These are phyloP conservation scores for Heliamphora pulchella DNA, from an alignment of 179 eudicot genomes.

Conservation along the genomic window DNA sequence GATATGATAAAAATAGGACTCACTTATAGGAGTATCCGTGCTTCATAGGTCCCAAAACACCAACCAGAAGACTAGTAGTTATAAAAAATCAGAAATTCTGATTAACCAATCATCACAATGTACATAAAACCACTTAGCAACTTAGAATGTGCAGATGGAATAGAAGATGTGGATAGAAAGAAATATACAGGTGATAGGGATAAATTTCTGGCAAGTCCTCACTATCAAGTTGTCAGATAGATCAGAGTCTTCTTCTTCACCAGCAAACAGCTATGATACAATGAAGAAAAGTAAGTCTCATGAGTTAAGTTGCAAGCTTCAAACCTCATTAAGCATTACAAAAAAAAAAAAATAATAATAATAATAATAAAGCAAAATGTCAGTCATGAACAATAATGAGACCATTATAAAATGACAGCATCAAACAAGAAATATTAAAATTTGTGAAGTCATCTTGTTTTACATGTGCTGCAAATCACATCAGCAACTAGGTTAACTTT, in stretches of 20 bases:
- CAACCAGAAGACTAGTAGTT: not conserved
- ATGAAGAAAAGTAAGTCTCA: slow-evolving; percentile 6
- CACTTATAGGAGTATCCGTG: no score
- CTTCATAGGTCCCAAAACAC: not conserved
- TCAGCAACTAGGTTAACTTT: not conserved
- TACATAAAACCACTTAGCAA: not conserved
- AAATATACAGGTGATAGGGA: slow-evolving; percentile 75
- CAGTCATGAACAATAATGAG: slow-evolving; percentile 14
- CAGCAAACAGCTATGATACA: slow-evolving; percentile 52
- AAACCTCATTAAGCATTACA: not conserved
- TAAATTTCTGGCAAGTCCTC: slow-evolving; percentile 88
- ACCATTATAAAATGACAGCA: not conserved
- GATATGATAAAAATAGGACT: no score
- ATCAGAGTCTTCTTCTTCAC: slow-evolving; percentile 80
- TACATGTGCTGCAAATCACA: not conserved
- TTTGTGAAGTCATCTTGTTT: not conserved
- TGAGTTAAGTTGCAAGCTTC: not conserved
- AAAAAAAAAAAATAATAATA: not conserved
- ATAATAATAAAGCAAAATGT: no score
- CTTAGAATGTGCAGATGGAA: slow-evolving; percentile 5
- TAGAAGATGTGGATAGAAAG: slow-evolving; percentile 14
- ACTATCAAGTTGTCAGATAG: slow-evolving; percentile 84
- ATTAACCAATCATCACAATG: slow-evolving; percentile 2
- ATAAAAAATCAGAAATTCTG: slow-evolving; percentile 6
- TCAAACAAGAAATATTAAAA: not conserved